These are phyloP conservation scores for Parathielavia appendiculata DNA, from an alignment of 495 filamentous ascomycete species.

Conservation along the genomic window DNA sequence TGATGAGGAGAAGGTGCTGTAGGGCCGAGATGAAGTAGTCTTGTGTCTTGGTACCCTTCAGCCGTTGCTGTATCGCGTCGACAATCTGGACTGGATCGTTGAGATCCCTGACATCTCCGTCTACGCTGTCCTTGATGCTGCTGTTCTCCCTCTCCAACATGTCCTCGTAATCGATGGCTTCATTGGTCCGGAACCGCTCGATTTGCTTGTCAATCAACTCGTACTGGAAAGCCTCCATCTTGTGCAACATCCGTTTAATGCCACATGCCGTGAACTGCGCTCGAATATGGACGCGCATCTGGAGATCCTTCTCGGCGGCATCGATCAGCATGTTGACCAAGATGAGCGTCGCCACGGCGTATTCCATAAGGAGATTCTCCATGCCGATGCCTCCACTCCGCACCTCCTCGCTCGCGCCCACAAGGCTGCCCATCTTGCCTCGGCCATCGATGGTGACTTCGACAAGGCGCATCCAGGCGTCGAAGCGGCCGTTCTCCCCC, in stretches of 20 bases:
- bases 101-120: constrained; percentile 89
- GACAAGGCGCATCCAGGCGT: constrained; percentile 98
- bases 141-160: constrained; percentile 86
- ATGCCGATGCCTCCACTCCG: constrained; percentile 96
- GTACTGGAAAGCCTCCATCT: constrained; percentile 99
- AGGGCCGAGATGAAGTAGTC: constrained; percentile 95
- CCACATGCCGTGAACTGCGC: constrained; percentile 96
- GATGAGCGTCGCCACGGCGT: constrained; percentile 90
- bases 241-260: constrained; percentile 86
- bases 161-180: constrained; percentile 97
- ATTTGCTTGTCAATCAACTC: constrained; percentile 98
- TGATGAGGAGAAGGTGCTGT: constrained; percentile 90
- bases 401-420: constrained; percentile 94
- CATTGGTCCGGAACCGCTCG: constrained; percentile 86
- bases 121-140: constrained; percentile 83
- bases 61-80: constrained; percentile 83
- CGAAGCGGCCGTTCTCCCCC: constrained; percentile 91
- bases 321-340: constrained; percentile 96
- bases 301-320: constrained; percentile 79
- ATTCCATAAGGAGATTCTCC: constrained; percentile 99
- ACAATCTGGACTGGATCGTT: constrained; percentile 90
- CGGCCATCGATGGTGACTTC: constrained; percentile 96
- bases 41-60: constrained; percentile 75
- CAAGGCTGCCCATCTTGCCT: constrained; percentile 96
- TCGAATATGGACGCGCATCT: constrained; percentile 87